Percentiles rank a stretch among this genome's conserved stretches.
phyloP scores from a whole-genome alignment of 1,284 basidiomycete species.

The Thelephora terrestris region DNA sequence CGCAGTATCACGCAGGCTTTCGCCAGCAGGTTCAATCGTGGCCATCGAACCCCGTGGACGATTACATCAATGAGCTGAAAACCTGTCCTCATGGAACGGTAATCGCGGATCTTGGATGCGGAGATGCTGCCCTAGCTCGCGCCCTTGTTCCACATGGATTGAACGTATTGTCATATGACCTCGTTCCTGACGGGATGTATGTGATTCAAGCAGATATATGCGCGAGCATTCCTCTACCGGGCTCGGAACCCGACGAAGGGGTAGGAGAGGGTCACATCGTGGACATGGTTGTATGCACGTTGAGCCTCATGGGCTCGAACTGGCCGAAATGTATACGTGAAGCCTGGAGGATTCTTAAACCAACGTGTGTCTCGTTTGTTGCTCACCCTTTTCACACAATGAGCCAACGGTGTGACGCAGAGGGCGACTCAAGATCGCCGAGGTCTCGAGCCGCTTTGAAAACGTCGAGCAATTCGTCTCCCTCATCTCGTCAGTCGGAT shows the following conservation, averaged over 20 bases:
- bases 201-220: conserved; percentile 79
- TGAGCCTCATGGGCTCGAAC: conserved; percentile 96
- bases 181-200: conserved; percentile 64
- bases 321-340: conserved; percentile 90
- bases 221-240: conserved; percentile 66
- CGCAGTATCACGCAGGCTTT: conserved; percentile 86
- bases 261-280: conserved; percentile 62
- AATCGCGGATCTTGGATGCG: conserved; percentile 92
- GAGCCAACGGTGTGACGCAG: conserved; percentile 28
- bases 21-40: conserved; percentile 82
- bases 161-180: conserved; percentile 71
- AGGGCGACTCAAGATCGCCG: conserved; percentile 86
- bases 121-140: conserved; percentile 84
- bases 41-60: conserved; percentile 83
- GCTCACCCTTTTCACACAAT: not conserved
- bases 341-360: conserved; percentile 77
- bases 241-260: conserved; percentile 44
- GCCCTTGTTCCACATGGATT: conserved; percentile 60
- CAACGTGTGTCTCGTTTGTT: conserved; percentile 8
- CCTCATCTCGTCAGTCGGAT: conserved; percentile 70
- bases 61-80: conserved; percentile 57
- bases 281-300: conserved; percentile 87
- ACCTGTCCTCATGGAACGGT: conserved; percentile 57
- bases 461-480: conserved; percentile 68
- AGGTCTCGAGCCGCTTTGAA: conserved; percentile 87